Conservation (phyloP, 2,329 filamentous ascomycete genomes). For the Aspergillus spinulosporus region DNA sequence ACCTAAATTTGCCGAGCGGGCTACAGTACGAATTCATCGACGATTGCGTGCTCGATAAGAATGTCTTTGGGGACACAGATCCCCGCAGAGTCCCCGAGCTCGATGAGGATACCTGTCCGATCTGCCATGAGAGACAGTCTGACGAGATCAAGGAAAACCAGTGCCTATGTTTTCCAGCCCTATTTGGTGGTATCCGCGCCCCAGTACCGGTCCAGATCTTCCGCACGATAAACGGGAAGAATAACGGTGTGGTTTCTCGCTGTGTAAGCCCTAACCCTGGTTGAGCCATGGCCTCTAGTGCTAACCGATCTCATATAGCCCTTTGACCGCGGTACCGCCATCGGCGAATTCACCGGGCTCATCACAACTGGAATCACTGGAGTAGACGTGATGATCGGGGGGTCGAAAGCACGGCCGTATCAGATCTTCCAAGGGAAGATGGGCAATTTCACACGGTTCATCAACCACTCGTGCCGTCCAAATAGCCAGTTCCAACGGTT, state of each 20-base stretch:
- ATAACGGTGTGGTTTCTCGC: constrained; percentile 51
- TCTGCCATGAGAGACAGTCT: constrained; percentile 53
- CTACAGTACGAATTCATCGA: constrained; percentile 37
- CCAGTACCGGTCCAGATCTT: constrained; percentile 54
- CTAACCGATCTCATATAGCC: constrained; percentile 27
- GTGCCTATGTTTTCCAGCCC: constrained; percentile 55
- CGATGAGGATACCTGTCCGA: constrained; percentile 43
- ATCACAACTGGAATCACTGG: constrained; percentile 55
- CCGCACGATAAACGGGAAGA: constrained; percentile 54
- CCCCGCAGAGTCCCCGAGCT: constrained; percentile 46
- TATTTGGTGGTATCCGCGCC: constrained; percentile 51
- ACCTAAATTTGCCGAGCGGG: constrained; percentile 20
- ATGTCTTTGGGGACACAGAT: constrained; percentile 52
- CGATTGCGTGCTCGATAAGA: constrained; percentile 51
- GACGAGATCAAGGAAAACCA: constrained; percentile 51
- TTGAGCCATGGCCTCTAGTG: neutral
- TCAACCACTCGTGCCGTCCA: constrained; percentile 60
- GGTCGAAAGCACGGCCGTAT: constrained; percentile 43
- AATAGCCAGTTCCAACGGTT: constrained; percentile 60
- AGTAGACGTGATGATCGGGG: constrained; percentile 57
- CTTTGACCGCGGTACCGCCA: constrained; percentile 54
- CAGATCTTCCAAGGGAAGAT: constrained; percentile 59
- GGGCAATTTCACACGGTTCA: constrained; percentile 60
- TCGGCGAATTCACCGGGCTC: constrained; percentile 59
- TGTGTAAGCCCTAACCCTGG: constrained; percentile 19